Conservation (phyloP, 768 basidiomycete species). For the Phylloporus sp. region DNA sequence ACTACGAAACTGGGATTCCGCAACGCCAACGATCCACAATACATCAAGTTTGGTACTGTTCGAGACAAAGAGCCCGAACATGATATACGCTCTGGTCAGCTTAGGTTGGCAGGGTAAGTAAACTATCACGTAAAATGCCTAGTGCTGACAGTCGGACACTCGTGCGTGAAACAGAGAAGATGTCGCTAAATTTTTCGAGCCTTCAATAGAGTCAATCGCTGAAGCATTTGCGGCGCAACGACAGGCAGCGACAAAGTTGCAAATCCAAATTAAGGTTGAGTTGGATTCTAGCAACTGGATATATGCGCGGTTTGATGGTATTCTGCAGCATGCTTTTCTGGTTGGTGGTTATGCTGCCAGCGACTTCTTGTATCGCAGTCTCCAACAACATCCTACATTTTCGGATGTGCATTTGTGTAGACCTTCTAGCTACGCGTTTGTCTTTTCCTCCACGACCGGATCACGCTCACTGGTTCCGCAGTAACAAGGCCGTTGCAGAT, state of each 20-base stretch:
- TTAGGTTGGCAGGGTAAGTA: conserved; percentile 36
- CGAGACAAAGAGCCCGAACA: conserved; percentile 32
- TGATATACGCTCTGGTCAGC: conserved; percentile 35
- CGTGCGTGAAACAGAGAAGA: conserved; percentile 33
- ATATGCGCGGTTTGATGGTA: not conserved
- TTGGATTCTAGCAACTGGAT: not conserved
- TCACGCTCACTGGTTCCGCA: conserved; percentile 8
- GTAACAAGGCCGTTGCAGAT: conserved; percentile 47
- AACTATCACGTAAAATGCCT: too few relatives aligned
- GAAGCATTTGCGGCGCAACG: conserved; percentile 32
- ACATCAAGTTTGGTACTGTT: conserved; percentile 37
- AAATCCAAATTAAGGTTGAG: conserved; percentile 26
- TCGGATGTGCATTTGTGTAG: conserved; percentile 39
- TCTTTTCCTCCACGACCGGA: not conserved
- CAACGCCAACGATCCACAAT: conserved; percentile 30
- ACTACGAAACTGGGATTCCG: conserved; percentile 40
- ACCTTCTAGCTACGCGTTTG: conserved; percentile 49
- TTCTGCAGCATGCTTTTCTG: conserved; percentile 36
- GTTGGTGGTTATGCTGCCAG: conserved; percentile 49
- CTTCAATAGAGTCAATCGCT: conserved; percentile 35
- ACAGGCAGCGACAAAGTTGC: conserved; percentile 11
- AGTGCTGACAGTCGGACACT: not conserved
- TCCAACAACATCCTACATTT: conserved; percentile 29
- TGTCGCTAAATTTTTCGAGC: conserved; percentile 40
- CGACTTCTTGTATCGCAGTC: conserved; percentile 1